Evolutionary conservation across 495 filamentous ascomycete species (phyloP).

Genomic region (Cercophora samala): DNA sequence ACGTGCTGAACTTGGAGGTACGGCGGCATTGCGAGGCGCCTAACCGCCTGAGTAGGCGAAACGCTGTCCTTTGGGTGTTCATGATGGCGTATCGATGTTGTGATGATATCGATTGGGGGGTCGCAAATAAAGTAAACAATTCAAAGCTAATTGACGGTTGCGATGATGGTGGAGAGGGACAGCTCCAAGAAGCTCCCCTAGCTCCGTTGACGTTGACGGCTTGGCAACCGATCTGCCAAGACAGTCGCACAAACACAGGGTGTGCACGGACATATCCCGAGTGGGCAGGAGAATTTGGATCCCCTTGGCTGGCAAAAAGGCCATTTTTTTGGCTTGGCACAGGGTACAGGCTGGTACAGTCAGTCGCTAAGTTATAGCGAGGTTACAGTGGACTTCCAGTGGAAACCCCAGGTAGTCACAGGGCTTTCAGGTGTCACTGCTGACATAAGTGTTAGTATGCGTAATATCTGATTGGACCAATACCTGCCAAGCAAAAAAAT

Average conservation of each 20-base stretch:
- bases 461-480: too few species aligned
- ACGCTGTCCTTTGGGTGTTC: slow-evolving; percentile 35
- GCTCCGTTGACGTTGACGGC: neutral
- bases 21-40: slow-evolving; percentile 31
- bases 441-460: too few species aligned
- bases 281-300: neutral
- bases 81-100: slow-evolving; percentile 20
- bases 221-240: neutral
- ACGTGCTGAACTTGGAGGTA: slow-evolving; percentile 39
- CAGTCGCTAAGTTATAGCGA: too few species aligned
- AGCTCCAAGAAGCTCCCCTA: slow-evolving; percentile 1
- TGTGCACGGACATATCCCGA: neutral
- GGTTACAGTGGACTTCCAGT: too few species aligned
- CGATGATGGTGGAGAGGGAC: neutral
- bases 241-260: neutral
- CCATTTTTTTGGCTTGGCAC: too few species aligned
- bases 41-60: slow-evolving; percentile 31
- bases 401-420: too few species aligned
- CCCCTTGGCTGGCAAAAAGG: too few species aligned
- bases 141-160: neutral
- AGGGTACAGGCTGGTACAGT: too few species aligned
- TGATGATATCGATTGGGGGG: neutral
- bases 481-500: too few species aligned
- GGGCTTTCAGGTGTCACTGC: too few species aligned
- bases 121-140: neutral